Base-by-base conservation (phyloP, 495 filamentous ascomycete species). In the Penicillium dipodomyicola region DNA sequence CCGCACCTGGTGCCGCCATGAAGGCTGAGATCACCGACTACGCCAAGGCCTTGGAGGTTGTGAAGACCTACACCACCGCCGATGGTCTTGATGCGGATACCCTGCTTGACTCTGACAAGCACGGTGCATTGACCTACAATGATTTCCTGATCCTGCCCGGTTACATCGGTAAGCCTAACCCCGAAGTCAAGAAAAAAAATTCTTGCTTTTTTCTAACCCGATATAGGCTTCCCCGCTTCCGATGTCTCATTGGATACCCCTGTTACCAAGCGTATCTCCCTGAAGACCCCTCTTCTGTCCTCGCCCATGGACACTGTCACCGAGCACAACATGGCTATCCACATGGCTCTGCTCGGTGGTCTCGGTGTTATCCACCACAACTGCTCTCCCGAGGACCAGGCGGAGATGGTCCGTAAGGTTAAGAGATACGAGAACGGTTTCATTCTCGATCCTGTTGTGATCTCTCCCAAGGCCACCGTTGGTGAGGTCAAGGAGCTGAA, bases 261-360 rank as follows among this genome's bases (percentile, higher is more conserved):
- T 39, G 83, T 99, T 59, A 97, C 94, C 59, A 96, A 92, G 83
- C 85, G 90, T 62, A 93, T 97, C 72, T 84, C 86, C 14, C 78
- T 99, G 64, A 99, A 96, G 81, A 91, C 90, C 10, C 94, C 94
- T 40, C 87, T 99, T 63, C 82, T 96, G 46, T 97, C 95, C 23
- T 97, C 92, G 23, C 95, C 94, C 64, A 99, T 99, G 94, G 94
- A 99, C 80, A 99, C 94, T 33, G 94, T 99, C 66, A 99, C 94
- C 14, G 94, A 97, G 76, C 88, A 95, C 73, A 91, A 94, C 70
- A 99, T 99, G 94, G 94, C 94, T 49, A 97, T 99, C 64, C 90
- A 96, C 78, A 96, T 99, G 88, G 94, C 94, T 33, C 83, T 97
- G 46, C 87, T 97, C 65, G 94, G 94, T 72, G 94, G 94, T 68